phyloP scores from a whole-genome alignment of 305 asterid genomes.

The Andrographis paniculata region DNA sequence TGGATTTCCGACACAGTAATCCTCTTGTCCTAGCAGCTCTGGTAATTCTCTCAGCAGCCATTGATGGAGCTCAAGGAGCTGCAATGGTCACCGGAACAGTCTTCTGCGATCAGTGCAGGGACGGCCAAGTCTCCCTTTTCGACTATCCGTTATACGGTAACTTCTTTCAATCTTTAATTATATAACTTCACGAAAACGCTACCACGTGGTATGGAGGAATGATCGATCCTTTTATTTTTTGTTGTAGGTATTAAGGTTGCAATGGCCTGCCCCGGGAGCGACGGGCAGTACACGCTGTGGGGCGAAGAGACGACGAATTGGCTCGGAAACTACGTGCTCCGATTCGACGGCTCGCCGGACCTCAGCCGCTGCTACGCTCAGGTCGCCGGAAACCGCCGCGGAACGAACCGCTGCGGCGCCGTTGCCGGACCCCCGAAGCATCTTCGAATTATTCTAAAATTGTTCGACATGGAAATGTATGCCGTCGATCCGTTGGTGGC shows the following conservation, averaged over 20 bases:
- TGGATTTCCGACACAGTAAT: conserved; percentile 26
- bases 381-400: conserved; percentile 44
- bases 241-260: conserved; percentile 60
- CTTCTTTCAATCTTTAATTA: too few species aligned
- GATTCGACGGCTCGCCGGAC: conserved; percentile 57
- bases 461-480: conserved; percentile 70
- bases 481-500: conserved; percentile 69
- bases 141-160: conserved; percentile 75
- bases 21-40: conserved; percentile 33
- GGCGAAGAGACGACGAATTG: conserved; percentile 69
- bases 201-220: too few species aligned
- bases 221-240: neutral
- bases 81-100: conserved; percentile 71
- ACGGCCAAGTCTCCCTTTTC: conserved; percentile 66
- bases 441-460: conserved; percentile 40
- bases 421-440: conserved; percentile 53
- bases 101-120: conserved; percentile 93
- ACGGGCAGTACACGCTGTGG: conserved; percentile 46
- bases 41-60: conserved; percentile 38
- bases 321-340: conserved; percentile 59
- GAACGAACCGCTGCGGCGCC: conserved; percentile 45
- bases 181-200: too few species aligned
- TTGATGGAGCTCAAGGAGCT: conserved; percentile 40
- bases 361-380: conserved; percentile 59
- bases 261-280: conserved; percentile 65